These are phyloP conservation scores for Kwoniella botswanensis DNA, from an alignment of 768 basidiomycete genomes.

Conservation along the genomic window DNA sequence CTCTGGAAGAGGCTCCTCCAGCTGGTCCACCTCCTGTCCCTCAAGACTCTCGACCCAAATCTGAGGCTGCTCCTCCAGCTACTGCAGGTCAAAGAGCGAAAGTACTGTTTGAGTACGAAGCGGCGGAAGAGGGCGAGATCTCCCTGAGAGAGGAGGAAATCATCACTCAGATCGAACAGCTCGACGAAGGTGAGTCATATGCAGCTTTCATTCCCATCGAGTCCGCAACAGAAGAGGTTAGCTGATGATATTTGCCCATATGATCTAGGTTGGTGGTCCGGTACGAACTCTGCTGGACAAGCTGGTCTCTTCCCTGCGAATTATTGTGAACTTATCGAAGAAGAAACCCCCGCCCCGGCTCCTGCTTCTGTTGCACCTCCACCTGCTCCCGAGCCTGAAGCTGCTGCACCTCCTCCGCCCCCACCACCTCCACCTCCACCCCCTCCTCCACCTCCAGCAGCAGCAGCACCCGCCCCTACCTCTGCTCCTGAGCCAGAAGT, in stretches of 20 bases:
- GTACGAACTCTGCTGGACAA: constrained; percentile 72
- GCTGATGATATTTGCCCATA: not conserved
- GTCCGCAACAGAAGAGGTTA: too few relatives aligned
- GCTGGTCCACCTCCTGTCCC: constrained; percentile 52
- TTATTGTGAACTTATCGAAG: constrained; percentile 79
- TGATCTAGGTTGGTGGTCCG: constrained; percentile 79
- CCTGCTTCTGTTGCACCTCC: constrained; percentile 59
- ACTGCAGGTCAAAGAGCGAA: constrained; percentile 69
- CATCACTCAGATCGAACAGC: constrained; percentile 78
- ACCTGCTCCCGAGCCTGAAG: constrained; percentile 61
- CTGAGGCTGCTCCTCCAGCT: constrained; percentile 45
- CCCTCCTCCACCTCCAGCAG: constrained; percentile 60
- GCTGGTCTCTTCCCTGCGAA: constrained; percentile 89
- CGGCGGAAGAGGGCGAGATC: constrained; percentile 83
- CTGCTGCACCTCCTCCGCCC: constrained; percentile 60
- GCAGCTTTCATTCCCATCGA: not conserved
- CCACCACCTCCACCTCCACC: constrained; percentile 57
- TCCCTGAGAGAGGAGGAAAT: constrained; percentile 76
- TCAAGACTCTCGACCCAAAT: constrained; percentile 54
- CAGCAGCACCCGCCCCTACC: constrained; percentile 55
- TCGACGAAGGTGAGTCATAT: constrained; percentile 67
- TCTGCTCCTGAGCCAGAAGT: constrained; percentile 58
- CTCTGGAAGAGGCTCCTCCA: constrained; percentile 43
- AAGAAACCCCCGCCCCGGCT: constrained; percentile 59
- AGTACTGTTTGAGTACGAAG: constrained; percentile 81